Evolutionary conservation across 1,284 basidiomycete genomes (phyloP).

Genomic region (Vanrija sp.): DNA sequence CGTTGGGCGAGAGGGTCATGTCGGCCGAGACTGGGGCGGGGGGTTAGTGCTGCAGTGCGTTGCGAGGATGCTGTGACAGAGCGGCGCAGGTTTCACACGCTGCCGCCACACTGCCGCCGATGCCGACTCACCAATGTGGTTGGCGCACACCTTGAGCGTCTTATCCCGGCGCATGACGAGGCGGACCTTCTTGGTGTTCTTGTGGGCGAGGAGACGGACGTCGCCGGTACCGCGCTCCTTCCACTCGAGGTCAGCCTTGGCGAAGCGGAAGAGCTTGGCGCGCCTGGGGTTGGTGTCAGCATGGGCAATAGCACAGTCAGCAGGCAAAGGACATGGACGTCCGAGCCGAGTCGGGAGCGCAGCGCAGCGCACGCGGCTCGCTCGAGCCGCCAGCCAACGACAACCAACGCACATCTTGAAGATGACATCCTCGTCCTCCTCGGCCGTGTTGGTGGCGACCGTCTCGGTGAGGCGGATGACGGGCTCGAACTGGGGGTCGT

Average conservation of each 20-base stretch:
- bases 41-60: background rate
- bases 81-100: too few species aligned
- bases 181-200: slow-evolving; percentile 83
- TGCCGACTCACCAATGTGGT: slow-evolving; percentile 77
- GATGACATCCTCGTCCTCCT: slow-evolving; percentile 87
- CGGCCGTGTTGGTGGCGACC: slow-evolving; percentile 89
- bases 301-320: too few species aligned
- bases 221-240: slow-evolving; percentile 84
- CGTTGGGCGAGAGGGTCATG: slow-evolving; percentile 95
- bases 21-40: slow-evolving; percentile 67
- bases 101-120: too few species aligned
- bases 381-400: background rate
- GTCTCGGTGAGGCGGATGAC: slow-evolving; percentile 90
- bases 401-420: slow-evolving; percentile 85
- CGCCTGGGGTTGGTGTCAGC: slow-evolving; percentile 59
- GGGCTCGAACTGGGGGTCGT: slow-evolving; percentile 91
- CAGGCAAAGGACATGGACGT: background rate
- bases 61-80: too few species aligned
- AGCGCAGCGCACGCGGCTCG: background rate
- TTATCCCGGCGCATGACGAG: slow-evolving; percentile 99
- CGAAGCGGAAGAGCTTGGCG: slow-evolving; percentile 97
- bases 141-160: slow-evolving; percentile 99
- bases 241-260: slow-evolving; percentile 78
- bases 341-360: background rate
- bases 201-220: slow-evolving; percentile 80